Conservation (phyloP, 176 grass and related monocot species). For the Chloris gayana region DNA sequence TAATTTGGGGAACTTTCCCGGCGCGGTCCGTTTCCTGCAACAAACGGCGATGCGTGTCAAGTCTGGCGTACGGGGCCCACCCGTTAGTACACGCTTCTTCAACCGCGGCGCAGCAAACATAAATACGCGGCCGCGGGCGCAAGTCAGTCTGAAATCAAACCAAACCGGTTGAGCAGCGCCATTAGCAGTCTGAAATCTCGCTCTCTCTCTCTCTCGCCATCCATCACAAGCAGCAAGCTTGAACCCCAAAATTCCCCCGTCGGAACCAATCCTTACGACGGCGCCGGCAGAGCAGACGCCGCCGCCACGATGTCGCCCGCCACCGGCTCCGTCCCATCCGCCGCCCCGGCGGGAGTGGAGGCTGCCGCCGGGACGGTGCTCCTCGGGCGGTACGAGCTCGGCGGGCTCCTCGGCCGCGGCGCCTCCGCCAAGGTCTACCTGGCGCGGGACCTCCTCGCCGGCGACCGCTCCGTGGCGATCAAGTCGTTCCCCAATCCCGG, state of each 20-base stretch:
- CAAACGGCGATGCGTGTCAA: too few species aligned
- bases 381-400: slow-evolving; percentile 66
- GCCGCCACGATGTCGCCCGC: slow-evolving; percentile 62
- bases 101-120: too few species aligned
- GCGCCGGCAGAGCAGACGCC: slow-evolving; percentile 48
- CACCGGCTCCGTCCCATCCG: slow-evolving; percentile 46
- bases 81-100: too few species aligned
- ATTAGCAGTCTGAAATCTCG: too few species aligned
- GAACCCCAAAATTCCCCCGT: slow-evolving; percentile 7
- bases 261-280: slow-evolving; percentile 36
- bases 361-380: slow-evolving; percentile 35
- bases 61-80: too few species aligned
- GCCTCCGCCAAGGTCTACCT: slow-evolving; percentile 91
- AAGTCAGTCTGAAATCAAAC: not conserved
- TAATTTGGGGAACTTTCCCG: too few species aligned
- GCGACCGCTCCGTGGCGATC: slow-evolving; percentile 57
- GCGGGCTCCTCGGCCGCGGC: slow-evolving; percentile 75
- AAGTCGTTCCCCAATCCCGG: slow-evolving; percentile 75
- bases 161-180: too few species aligned
- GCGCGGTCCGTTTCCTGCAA: too few species aligned
- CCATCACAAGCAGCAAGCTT: not conserved
- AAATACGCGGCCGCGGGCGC: not conserved
- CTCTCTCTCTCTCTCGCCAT: too few species aligned
- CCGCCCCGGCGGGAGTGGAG: not conserved
- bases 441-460: slow-evolving; percentile 63